Evolutionary conservation across 345 rosid species (phyloP), one percentile per base, ranked within the genome.

Genomic region (Carallia brachiata): DNA sequence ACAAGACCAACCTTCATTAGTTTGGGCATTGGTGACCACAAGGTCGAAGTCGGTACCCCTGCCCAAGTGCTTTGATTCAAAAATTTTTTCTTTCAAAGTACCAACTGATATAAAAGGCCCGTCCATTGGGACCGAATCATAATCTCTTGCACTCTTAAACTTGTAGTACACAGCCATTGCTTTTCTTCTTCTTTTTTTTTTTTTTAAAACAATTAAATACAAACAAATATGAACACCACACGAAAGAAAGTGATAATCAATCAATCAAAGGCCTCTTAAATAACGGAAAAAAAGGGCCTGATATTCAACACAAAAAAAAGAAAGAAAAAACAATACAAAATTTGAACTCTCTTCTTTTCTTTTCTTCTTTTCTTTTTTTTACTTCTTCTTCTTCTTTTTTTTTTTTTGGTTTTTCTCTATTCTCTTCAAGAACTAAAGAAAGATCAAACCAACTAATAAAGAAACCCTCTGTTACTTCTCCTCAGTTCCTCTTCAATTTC

Each of bases 131-230:
- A 96, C 82, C 58, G 98, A 86, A 87, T 96, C 98, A 77, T 84
- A 96, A 79, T 86, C 98, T 92, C 85, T 87, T 65, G 99, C 99
- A 88, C 99, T 96, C 92, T 96, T 92, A 85, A 92, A 96, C 84
- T 96, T 96, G 88, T 92, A 96, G 88, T 92, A 90, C 47, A 96
- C 97, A 75, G 99, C 96, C 99, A 96, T 96, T 73, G 57, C 37
- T 30, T 65, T 19, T 73, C 61, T 61, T 28, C 23, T 23, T 23
- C 23, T 23, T 39, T 53, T 53, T 28, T 7, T 19, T 37, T 44
- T 47, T 52, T 28, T 36, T 61, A 32, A 52, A 28, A 58, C 18
- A 59, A 53, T 39, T 3, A 2, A 53, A 40, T 56, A 5, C 23
- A 57, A 69, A 66, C 36, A 55, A 23, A 47, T 32, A 36, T 32